Conservation (phyloP, 2,329 filamentous ascomycete genomes). For the Claviceps humidiphila region DNA sequence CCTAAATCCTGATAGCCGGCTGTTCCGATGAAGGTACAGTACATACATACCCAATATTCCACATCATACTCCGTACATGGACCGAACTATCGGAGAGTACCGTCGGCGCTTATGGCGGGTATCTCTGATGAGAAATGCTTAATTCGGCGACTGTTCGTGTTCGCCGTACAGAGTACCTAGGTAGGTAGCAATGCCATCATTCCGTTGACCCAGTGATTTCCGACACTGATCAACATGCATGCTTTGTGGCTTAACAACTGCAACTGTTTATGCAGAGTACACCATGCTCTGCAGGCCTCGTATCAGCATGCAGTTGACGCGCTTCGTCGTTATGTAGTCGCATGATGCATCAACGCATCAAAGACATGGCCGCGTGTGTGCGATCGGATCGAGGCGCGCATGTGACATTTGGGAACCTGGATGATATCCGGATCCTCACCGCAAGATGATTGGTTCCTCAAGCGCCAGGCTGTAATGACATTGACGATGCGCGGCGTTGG, state of each 20-base stretch:
- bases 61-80: no score
- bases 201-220: no score
- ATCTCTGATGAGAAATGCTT: neutral
- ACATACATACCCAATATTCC: no score
- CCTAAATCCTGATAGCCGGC: no score
- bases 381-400: neutral
- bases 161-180: no score
- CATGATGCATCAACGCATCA: neutral
- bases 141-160: no score
- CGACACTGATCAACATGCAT: no score
- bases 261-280: neutral
- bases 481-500: neutral
- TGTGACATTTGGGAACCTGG: neutral
- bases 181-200: no score
- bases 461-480: neutral
- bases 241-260: neutral
- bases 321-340: neutral
- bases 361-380: neutral
- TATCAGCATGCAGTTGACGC: neutral
- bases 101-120: neutral
- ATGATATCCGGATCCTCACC: neutral
- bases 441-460: neutral
- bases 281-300: neutral
- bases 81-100: neutral
- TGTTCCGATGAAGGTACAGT: no score